Evolutionary conservation across 2,329 filamentous ascomycete genomes (phyloP).

Genomic region (Thielaviopsis euricoi): DNA sequence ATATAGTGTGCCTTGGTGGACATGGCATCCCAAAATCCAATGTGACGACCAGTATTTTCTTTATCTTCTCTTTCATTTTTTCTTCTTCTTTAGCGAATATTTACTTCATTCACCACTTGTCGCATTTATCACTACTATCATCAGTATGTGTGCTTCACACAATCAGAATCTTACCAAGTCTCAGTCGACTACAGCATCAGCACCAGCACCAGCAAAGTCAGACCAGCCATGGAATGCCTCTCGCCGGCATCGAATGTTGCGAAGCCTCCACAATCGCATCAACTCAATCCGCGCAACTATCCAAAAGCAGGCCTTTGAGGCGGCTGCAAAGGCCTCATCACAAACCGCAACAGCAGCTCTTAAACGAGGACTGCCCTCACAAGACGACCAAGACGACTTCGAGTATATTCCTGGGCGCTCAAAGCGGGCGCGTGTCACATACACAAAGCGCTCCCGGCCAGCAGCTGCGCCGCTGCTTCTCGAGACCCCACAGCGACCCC

Average conservation of each 20-base stretch:
- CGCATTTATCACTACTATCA: not conserved
- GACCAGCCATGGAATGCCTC: conserved; percentile 7
- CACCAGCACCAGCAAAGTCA: too few relatives aligned
- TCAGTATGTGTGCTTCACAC: not conserved
- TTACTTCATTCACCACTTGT: not conserved
- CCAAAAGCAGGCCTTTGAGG: not conserved
- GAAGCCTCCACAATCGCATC: conserved; percentile 5
- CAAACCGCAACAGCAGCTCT: not conserved
- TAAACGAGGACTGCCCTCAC: not conserved
- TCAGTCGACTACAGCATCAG: not conserved
- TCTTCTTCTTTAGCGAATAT: not conserved
- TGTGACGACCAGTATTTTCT: not conserved
- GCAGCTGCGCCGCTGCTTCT: not conserved
- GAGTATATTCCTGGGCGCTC: not conserved
- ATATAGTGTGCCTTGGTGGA: not conserved
- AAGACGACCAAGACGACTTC: not conserved
- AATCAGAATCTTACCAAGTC: not conserved
- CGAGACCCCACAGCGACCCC: not conserved
- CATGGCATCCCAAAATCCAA: not conserved
- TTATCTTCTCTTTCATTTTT: not conserved
- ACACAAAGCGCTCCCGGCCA: not conserved
- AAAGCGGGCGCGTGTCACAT: conserved; percentile 4
- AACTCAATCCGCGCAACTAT: conserved; percentile 1
- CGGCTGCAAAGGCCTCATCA: not conserved
- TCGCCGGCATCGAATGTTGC: conserved; percentile 8